Evolutionary conservation across 2,329 filamentous ascomycete species (phyloP).

Genomic region (Diaporthe sp.): DNA sequence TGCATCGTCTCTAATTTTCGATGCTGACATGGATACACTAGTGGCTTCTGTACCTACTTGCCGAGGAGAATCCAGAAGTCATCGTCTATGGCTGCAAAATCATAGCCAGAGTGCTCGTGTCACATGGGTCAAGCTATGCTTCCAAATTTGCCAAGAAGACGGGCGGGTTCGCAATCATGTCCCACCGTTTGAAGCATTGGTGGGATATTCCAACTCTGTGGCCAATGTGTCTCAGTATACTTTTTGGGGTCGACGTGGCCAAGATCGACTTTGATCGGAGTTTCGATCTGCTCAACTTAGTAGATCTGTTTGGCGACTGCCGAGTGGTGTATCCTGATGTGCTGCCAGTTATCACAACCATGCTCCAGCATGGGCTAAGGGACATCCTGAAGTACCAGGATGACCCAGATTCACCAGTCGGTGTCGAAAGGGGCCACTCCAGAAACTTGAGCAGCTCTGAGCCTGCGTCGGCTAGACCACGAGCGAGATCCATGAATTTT

Average conservation of each 20-base stretch:
- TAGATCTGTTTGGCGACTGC: conserved; percentile 75
- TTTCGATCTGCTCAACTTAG: conserved; percentile 79
- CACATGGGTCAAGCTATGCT: conserved; percentile 83
- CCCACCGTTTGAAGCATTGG: conserved; percentile 83
- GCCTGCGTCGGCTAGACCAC: conserved; percentile 49
- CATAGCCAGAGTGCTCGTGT: conserved; percentile 83
- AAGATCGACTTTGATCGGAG: conserved; percentile 77
- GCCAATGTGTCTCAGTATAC: conserved; percentile 87
- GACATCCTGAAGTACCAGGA: conserved; percentile 72
- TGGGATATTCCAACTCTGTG: conserved; percentile 89
- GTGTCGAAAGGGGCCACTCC: conserved; percentile 38
- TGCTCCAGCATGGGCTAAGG: conserved; percentile 88
- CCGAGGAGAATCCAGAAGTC: conserved; percentile 85
- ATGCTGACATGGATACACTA: conserved; percentile 46
- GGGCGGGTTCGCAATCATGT: conserved; percentile 89
- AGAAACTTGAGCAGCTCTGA: conserved; percentile 40
- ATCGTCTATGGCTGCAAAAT: conserved; percentile 86
- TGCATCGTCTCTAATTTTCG: not conserved
- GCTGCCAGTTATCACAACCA: conserved; percentile 81
- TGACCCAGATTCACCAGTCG: conserved; percentile 65
- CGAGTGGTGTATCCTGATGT: conserved; percentile 81
- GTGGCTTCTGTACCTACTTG: conserved; percentile 93
- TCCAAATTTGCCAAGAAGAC: conserved; percentile 86
- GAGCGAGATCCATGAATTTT: conserved; percentile 75
- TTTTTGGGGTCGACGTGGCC: conserved; percentile 86